Evolutionary conservation across 2,329 filamentous ascomycete species (phyloP).

Genomic region (Aspergillus arachidicola): DNA sequence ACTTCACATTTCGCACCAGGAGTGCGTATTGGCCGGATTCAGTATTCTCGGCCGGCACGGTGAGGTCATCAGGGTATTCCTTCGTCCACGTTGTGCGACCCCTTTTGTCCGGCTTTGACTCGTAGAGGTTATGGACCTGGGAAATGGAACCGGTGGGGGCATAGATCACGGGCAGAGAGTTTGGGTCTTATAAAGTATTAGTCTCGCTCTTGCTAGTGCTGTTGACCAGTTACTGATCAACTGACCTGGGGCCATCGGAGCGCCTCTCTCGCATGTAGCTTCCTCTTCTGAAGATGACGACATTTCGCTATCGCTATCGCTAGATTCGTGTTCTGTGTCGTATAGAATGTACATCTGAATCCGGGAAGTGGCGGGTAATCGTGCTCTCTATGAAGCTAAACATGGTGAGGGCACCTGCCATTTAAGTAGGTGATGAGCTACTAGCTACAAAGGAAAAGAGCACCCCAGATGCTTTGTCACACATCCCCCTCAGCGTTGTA

Average conservation of each 20-base stretch:
- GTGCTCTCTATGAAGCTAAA: background rate
- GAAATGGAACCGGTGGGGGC: conserved; percentile 34
- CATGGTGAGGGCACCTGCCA: background rate
- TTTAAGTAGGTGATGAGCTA: background rate
- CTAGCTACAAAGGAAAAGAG: no score
- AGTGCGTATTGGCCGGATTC: conserved; percentile 65
- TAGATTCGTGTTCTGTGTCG: background rate
- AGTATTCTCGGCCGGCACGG: conserved; percentile 62
- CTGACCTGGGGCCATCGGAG: background rate
- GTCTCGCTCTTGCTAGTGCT: background rate
- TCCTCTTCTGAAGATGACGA: background rate
- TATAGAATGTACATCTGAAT: no score
- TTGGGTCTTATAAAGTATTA: background rate
- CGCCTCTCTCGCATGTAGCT: background rate
- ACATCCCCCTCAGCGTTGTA: background rate
- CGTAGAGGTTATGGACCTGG: conserved; percentile 53
- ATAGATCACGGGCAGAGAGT: conserved; percentile 1
- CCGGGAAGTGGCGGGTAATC: background rate
- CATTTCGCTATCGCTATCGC: background rate
- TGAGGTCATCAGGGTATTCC: conserved; percentile 57
- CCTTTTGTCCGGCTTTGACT: conserved; percentile 53
- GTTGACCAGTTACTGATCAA: background rate
- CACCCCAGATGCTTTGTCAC: background rate
- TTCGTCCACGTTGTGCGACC: conserved; percentile 60
- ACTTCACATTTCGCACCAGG: conserved; percentile 61